phyloP scores from a whole-genome alignment of 2,329 filamentous ascomycete species.

The Stemphylium vesicarium region DNA sequence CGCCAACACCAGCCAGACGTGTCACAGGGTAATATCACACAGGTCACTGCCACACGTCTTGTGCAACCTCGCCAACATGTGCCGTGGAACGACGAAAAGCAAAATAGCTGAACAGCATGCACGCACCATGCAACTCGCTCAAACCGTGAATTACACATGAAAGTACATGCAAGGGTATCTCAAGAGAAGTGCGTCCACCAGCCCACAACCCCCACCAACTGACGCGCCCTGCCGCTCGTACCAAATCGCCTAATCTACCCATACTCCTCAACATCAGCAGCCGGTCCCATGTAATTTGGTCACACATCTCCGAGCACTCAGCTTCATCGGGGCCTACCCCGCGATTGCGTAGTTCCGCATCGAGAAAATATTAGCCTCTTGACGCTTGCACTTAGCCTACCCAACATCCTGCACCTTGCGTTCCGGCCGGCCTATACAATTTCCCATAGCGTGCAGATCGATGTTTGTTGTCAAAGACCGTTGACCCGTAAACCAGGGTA shows the following conservation, averaged over 20 bases:
- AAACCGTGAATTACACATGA: slow-evolving; percentile 16
- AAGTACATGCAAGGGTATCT: slow-evolving; percentile 40
- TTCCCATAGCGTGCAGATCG: slow-evolving; percentile 5
- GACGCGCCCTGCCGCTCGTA: background rate
- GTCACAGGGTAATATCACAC: slow-evolving; percentile 7
- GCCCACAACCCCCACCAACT: slow-evolving; percentile 14
- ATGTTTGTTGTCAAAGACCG: slow-evolving; percentile 2
- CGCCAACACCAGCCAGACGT: background rate
- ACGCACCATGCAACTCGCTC: slow-evolving; percentile 18
- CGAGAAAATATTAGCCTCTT: background rate
- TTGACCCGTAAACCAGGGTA: background rate
- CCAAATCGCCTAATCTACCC: background rate
- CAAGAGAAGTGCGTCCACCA: slow-evolving; percentile 21
- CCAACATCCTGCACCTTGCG: slow-evolving; percentile 7
- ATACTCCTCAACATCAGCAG: background rate
- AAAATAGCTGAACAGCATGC: slow-evolving; percentile 19
- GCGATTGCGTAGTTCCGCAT: slow-evolving; percentile 1
- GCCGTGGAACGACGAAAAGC: slow-evolving; percentile 29
- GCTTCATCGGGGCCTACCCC: slow-evolving; percentile 1
- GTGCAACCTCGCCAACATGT: slow-evolving; percentile 32
- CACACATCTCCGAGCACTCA: background rate
- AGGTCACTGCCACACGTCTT: slow-evolving; percentile 19
- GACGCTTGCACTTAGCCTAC: slow-evolving; percentile 8
- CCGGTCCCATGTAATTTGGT: background rate
- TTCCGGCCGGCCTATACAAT: slow-evolving; percentile 1